Conservation (phyloP, 2,329 filamentous ascomycete genomes). For the Aspergillus sp. region DNA sequence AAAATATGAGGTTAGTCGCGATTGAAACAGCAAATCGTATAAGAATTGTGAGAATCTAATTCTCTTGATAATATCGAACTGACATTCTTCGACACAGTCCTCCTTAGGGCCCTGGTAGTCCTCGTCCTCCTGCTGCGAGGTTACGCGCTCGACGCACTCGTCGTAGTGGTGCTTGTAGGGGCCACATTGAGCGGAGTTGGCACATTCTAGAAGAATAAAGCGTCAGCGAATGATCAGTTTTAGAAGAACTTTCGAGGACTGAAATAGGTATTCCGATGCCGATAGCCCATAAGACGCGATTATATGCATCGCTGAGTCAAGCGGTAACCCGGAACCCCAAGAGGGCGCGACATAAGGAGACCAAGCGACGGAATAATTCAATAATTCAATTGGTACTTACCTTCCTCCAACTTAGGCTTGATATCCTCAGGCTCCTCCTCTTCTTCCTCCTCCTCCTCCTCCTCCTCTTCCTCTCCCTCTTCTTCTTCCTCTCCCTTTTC, state of each 20-base stretch:
- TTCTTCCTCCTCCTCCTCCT: constrained; percentile 78
- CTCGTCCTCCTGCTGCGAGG: constrained; percentile 63
- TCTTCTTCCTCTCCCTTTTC: constrained; percentile 46
- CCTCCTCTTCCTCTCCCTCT: constrained; percentile 66
- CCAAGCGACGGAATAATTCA: constrained; percentile 6
- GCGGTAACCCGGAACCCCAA: not conserved
- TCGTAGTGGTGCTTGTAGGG: constrained; percentile 97
- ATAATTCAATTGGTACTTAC: constrained; percentile 58
- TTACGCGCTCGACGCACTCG: constrained; percentile 95
- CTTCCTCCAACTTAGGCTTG: constrained; percentile 87
- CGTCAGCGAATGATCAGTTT: constrained; percentile 14
- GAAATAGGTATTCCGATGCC: constrained; percentile 1
- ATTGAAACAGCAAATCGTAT: not conserved
- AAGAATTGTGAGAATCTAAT: not conserved
- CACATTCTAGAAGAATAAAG: constrained; percentile 67
- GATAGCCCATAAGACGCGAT: constrained; percentile 17
- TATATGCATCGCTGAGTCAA: not conserved
- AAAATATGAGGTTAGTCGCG: not conserved
- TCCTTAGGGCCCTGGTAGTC: constrained; percentile 74
- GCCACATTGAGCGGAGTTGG: constrained; percentile 79
- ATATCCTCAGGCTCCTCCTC: constrained; percentile 80
- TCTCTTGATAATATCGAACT: constrained; percentile 45
- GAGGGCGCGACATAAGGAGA: not conserved
- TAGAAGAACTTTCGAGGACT: not conserved
- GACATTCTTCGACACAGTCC: constrained; percentile 99